Conservation (phyloP, 768 basidiomycete genomes). For the Lentinula edodes region DNA sequence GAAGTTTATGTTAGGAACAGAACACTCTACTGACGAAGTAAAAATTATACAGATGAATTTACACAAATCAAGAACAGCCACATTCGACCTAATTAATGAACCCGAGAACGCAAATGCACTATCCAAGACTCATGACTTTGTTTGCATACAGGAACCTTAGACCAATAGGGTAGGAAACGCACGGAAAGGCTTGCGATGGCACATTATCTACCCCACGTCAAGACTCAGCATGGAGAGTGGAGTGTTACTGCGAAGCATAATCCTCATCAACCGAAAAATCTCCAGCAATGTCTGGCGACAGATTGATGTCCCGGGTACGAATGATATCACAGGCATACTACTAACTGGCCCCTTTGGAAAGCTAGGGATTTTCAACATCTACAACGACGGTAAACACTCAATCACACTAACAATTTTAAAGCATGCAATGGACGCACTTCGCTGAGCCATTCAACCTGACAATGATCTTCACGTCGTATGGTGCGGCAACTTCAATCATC, state of each 20-base stretch:
- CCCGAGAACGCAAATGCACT: background rate
- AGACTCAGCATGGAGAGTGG: background rate
- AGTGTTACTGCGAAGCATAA: slow-evolving; percentile 10
- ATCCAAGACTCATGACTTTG: slow-evolving; percentile 13
- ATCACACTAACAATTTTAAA: background rate
- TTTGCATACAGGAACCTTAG: slow-evolving; percentile 23
- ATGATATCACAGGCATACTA: slow-evolving; percentile 22
- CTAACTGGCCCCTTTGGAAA: slow-evolving; percentile 9
- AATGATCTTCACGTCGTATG: slow-evolving; percentile 12
- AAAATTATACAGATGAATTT: slow-evolving; percentile 20
- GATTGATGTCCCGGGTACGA: slow-evolving; percentile 13
- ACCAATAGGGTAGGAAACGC: slow-evolving; percentile 12
- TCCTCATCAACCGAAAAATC: slow-evolving; percentile 17
- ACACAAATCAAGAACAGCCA: slow-evolving; percentile 14
- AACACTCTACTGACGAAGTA: background rate
- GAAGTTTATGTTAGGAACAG: background rate
- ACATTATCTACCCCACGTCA: background rate
- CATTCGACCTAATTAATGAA: slow-evolving; percentile 11
- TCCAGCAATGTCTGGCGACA: slow-evolving; percentile 13
- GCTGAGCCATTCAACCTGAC: background rate
- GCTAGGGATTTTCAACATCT: slow-evolving; percentile 13
- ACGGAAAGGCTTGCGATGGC: background rate
- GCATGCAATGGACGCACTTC: no score
- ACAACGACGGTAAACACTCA: slow-evolving; percentile 6
- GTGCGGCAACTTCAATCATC: slow-evolving; percentile 20